Evolutionary conservation across 164 flowering plant species (phyloP).

Genomic region (Sextonia rubra): DNA sequence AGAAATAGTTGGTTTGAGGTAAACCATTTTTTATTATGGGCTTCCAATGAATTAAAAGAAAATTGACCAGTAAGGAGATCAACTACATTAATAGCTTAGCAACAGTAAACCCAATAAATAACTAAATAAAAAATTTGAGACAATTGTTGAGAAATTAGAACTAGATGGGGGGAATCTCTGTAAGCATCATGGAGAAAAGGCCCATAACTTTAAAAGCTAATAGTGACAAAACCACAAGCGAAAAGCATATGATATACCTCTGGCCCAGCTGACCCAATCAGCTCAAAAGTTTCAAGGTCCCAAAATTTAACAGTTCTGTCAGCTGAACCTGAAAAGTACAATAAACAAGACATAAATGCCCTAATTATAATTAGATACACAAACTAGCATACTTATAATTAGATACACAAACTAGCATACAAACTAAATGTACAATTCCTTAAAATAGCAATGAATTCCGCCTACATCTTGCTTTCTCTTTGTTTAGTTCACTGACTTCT

Average conservation of each 20-base stretch:
- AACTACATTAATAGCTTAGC: not conserved
- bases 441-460: not conserved
- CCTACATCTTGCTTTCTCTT: not conserved
- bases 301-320: conserved; percentile 96
- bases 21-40: not conserved
- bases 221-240: not conserved
- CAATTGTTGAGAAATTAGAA: not conserved
- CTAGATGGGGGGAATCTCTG: not conserved
- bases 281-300: conserved; percentile 99
- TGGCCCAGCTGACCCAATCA: conserved; percentile 92
- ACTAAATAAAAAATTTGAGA: not conserved
- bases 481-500: not conserved
- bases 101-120: not conserved
- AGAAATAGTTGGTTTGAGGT: not conserved
- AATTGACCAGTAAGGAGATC: not conserved
- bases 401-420: not conserved
- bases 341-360: not conserved
- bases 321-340: conserved; percentile 65
- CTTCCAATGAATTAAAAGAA: not conserved
- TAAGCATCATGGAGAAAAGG: not conserved
- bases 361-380: not conserved
- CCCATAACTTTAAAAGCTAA: not conserved
- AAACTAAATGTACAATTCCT: not conserved
- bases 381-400: not conserved
- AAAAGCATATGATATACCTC: conserved; percentile 51